Base-by-base conservation (phyloP, 1,284 basidiomycete genomes). In the Sparassis latifolia region DNA sequence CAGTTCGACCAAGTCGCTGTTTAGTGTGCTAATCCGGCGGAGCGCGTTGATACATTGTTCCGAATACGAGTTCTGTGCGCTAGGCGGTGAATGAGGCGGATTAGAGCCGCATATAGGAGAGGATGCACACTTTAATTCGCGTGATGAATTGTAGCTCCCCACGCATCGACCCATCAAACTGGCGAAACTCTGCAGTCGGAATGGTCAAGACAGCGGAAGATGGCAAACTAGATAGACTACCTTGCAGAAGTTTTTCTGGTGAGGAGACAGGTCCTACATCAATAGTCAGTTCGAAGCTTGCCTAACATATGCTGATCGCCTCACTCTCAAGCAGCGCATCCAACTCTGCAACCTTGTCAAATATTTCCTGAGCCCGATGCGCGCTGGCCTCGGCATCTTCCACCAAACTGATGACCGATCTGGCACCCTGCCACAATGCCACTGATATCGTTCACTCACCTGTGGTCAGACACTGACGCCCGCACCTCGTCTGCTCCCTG, bases 1-100 rank as follows among this genome's bases (percentile, higher is more conserved):
- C 1, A 94, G 69, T 44, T 82, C 76, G 3, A 90, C 78, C 33
- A 95, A 77, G 49, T 85, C 81, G 48, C 82, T 82, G 65, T 94
- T 92, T 42, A 92, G 72, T 28, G 74, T 63, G 56, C 87, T 86
- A 55, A 94, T 88, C 50, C 78, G 78, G 20, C 84, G 80, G 1
- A 94, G 72, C 5, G 78, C 73, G 12, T 73, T 66, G 31, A 93
- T 75, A 51, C 80, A 81, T 57, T 86, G 82, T 42, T 81, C 78
- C 0, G 88, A 91, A 61, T 84, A 88, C 10, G 80, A 72, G 62
- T 94, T 92, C 89, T 92, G 55, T 51, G 52, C 5, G 29, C 20
- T 33, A 4, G n/a, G 10, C 2, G 45, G 35, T 32, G 33, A 45
- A 51, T 47, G 44, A 48, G 42, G 35, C 42, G 12, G 12, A 37